Base-by-base conservation (phyloP, 305 asterid genomes). In the Nicotiana rustica region DNA sequence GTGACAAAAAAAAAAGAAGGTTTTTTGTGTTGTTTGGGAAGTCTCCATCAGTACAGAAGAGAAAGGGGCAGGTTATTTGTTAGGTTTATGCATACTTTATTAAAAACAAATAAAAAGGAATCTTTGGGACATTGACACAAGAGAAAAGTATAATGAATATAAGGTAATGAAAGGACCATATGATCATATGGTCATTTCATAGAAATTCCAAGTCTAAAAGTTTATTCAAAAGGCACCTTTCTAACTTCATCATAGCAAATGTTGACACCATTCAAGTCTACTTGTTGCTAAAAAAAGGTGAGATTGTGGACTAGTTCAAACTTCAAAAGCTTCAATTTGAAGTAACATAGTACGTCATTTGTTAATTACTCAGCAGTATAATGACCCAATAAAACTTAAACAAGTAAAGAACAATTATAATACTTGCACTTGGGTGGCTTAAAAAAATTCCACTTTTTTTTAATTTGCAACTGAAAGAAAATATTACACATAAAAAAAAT, bases 261-360 rank as follows among this genome's bases (percentile, higher is more conserved):
- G 85, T 47, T 61, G 81, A 52, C 55, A 25, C 55, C 14, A 70
- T 62, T 13, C 13, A n/a, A 57, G 68, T 62, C 67, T 78, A 85
- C 81, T 65, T 67, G 19, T 59, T 6, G 8, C 55, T 68, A 47
- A 18, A 52, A 18, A 52, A 77, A 81, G 84, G 90, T 88, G 90
- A 87, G 85, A 86, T 83, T 76, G 38, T 78, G 49, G 92, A 89
- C 91, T 88, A 68, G 67, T 91, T 89, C 92, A 91, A 91, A 87
- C 75, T 89, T 85, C 86, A 91, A 89, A 86, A 65, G 83, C 81
- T 86, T 85, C 88, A 87, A 83, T 86, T 82, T 85, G 86, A 60
- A 73, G 84, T 12, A 81, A 84, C 17, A 10, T 41, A 55, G 66
- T 62, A 14, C 65, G 79, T 33, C 64, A 81, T 9, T 61, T 3